Evolutionary conservation across 2,329 filamentous ascomycete genomes (phyloP).

Genomic region (Cryphonectria radicalis): DNA sequence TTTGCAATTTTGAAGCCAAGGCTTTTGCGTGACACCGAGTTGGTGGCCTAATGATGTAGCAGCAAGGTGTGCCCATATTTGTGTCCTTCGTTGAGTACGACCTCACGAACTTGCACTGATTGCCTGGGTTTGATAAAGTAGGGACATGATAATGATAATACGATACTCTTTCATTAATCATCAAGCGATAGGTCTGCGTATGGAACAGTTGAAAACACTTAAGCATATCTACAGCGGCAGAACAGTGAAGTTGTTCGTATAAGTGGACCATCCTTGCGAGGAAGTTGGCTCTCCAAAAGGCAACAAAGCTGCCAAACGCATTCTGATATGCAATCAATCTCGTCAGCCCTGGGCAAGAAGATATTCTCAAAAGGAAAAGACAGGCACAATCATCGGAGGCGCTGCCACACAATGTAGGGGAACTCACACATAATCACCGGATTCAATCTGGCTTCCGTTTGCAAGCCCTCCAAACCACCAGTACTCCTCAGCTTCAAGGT

Average conservation of each 20-base stretch:
- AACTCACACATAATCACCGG: constrained; percentile 19
- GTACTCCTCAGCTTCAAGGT: constrained; percentile 17
- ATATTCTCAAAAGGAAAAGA: not conserved
- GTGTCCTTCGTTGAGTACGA: no score
- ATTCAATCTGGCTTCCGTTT: constrained; percentile 16
- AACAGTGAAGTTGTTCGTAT: constrained; percentile 16
- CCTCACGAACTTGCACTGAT: no score
- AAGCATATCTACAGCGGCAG: not conserved
- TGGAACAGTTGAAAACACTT: not conserved
- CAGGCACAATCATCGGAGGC: not conserved
- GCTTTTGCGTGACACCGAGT: no score
- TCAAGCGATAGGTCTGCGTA: not conserved
- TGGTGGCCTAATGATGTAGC: no score
- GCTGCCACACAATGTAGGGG: not conserved
- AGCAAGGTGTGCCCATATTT: no score
- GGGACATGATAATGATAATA: not conserved
- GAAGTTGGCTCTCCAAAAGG: constrained; percentile 16
- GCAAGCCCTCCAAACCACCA: constrained; percentile 25
- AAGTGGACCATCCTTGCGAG: constrained; percentile 19
- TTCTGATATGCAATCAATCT: not conserved
- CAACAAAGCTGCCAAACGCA: constrained; percentile 20
- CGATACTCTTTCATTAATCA: not conserved
- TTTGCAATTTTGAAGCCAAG: no score
- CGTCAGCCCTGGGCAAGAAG: not conserved
- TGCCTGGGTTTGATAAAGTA: no score